A percentile compares a stretch with the other conserved stretches of the same genome.
These are phyloP conservation scores for Colletotrichum gigasporum DNA, from an alignment of 2,329 filamentous ascomycete species.

Conservation along the genomic window DNA sequence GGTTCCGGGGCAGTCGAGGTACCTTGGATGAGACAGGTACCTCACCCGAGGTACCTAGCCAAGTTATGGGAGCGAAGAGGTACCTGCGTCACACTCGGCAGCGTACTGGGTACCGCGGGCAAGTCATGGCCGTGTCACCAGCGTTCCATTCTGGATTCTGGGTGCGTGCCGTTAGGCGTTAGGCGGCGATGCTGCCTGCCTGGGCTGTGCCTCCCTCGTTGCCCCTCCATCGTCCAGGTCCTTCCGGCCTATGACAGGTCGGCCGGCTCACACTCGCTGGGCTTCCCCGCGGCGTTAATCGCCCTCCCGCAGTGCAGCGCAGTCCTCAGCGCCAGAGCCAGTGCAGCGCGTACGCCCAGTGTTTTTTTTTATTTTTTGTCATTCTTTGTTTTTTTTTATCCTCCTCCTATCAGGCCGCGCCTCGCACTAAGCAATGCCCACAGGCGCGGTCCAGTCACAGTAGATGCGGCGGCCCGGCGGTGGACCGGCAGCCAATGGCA, in stretches of 20 bases:
- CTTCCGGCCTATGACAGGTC: neutral
- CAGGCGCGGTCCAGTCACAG: neutral
- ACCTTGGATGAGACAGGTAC: constrained; percentile 3
- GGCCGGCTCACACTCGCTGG: constrained; percentile 1
- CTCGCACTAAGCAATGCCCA: neutral
- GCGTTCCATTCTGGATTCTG: constrained; percentile 21
- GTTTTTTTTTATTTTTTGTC: neutral
- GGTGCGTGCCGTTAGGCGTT: constrained; percentile 10
- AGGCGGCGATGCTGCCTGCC: constrained; percentile 32
- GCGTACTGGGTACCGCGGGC: constrained; percentile 10
- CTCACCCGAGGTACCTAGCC: neutral
- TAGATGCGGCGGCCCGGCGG: constrained; percentile 14
- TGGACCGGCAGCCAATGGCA: constrained; percentile 31
- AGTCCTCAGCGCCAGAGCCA: no score
- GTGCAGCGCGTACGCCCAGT: constrained; percentile 1
- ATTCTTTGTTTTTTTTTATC: neutral
- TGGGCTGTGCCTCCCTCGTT: constrained; percentile 16
- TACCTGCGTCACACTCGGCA: neutral
- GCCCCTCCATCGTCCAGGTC: neutral
- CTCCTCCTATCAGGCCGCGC: constrained; percentile 20
- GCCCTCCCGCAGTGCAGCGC: neutral
- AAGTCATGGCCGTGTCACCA: constrained; percentile 14
- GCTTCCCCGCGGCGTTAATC: constrained; percentile 6
- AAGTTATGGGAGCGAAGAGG: neutral
- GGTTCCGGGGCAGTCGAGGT: neutral